Evolutionary conservation across 805 yeast species (phyloP), one percentile per base, ranked within the genome.

Genomic region (Candida chauliodis): DNA sequence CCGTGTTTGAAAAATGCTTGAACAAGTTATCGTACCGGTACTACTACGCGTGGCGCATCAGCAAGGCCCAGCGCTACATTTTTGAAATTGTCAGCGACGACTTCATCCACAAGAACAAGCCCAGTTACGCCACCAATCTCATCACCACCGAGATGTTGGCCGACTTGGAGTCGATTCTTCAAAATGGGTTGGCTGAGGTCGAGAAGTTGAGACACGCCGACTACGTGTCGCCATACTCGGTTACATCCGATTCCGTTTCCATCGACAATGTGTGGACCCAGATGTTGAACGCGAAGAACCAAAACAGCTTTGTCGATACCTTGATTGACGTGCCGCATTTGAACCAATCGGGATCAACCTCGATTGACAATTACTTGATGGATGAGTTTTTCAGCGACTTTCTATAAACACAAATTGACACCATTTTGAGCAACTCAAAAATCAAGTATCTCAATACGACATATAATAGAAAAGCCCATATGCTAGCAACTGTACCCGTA

Each of bases 21-120:
- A 68, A 58, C 10, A 64, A 66, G 28, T 57, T 83, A 26, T 76
- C 84, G 11, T 66, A 62, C 20, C 68, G 78, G 42, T 82, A 80
- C 51, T 78, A 77, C 42, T 80, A 80, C 51, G 84, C 88, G 1
- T 79, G 81, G 79, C 72, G 84, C 56, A 70, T 81, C 52, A 67
- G 76, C 26, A 81, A 80, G 47, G 81, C 84, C 0, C 75, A 74
- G 34, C 55, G 54, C 6, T 69, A 63, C 30, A 47, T 78, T 16
- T 45, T 68, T n/a, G 59, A 55, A 17, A 36, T 71, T 4, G 41
- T 76, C 8, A 53, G 45, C 0, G 54, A 60, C 15, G 48, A 59
- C 13, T 59, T 56, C 6, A 49, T 61, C 19, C 36, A 25, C 20
- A 37, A 36, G 35, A 36, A 45, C 28, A 44, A 40, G 15, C 42